Base-by-base conservation (phyloP, 306 rosid genomes). In the Mucuna pruriens region DNA sequence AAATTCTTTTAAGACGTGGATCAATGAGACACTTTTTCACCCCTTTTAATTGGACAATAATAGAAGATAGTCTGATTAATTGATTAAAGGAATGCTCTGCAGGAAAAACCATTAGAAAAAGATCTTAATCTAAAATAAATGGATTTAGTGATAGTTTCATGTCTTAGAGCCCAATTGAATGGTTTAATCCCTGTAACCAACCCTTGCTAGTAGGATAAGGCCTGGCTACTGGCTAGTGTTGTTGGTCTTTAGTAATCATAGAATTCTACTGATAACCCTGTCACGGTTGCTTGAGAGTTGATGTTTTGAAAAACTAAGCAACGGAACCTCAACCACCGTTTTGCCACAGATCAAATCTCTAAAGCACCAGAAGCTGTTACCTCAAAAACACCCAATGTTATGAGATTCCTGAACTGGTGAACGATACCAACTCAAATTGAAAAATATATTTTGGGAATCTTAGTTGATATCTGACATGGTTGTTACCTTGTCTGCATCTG, bases 251-350 rank as follows among this genome's bases (percentile, higher is more conserved):
- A 51, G 26, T 52, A 52, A 52, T 22, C 26, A 52, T 52, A 7
- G 26, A 52, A 52, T 52, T 52, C 26, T 52, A 19, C 29, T 2
- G 29, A 52, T 19, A 54, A 74, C 31, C 40, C 16, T 39, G 54
- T 61, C 64, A 44, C 38, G 4, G 52, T 65, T 15, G 22, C 69
- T 39, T 64, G 42, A 46, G 36, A 3, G 40, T 48, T 16, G 31
- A 15, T 69, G 55, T 78, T 61, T 60, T 49, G 34, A 64, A 76
- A 76, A 57, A 34, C 23, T 22, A 69, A 76, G 78, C 49, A 36
- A 26, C 69, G 29, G 51, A 66, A 58, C 6, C 65, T 69, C 68
- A 20, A 11, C 55, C 10, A 26, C 13, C 58, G 55, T 68, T 58
- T 46, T 70, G 44, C 19, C 46, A 22, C n/a, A 4, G 52, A 20